Evolutionary conservation across 106 monocot species (phyloP).

Genomic region (Phalaenopsis aphrodite): DNA sequence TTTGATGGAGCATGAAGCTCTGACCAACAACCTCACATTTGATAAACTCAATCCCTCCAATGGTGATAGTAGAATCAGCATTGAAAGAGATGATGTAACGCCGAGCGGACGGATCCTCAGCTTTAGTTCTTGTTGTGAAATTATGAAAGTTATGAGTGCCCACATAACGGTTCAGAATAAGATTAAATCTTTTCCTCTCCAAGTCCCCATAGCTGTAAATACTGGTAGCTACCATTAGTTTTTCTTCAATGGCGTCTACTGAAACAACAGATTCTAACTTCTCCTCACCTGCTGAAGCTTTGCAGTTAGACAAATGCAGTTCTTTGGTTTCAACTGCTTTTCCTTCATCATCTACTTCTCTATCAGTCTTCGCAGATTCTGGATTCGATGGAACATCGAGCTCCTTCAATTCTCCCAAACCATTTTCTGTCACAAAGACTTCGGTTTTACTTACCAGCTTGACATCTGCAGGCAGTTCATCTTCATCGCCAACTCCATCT

Average conservation of each 20-base stretch:
- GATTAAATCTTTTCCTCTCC: conserved; percentile 66
- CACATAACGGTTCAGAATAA: conserved; percentile 58
- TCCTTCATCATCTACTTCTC: background rate
- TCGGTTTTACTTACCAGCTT: background rate
- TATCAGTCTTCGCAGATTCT: background rate
- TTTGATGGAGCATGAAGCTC: conserved; percentile 99
- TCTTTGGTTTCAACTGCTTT: conserved; percentile 5
- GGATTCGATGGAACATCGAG: background rate
- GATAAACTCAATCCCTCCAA: conserved; percentile 76
- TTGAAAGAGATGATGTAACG: conserved; percentile 78
- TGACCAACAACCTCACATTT: conserved; percentile 89
- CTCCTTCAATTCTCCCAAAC: background rate
- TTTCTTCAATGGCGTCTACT: conserved; percentile 13
- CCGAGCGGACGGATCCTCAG: conserved; percentile 82
- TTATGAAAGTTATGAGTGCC: conserved; percentile 97
- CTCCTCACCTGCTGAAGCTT: background rate
- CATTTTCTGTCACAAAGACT: background rate
- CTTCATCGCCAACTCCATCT: too few relatives aligned
- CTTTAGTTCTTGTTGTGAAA: conserved; percentile 88
- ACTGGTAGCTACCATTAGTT: background rate
- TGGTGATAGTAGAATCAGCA: conserved; percentile 42
- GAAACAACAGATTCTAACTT: background rate
- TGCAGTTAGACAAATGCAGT: background rate
- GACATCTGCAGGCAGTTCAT: background rate
- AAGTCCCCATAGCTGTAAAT: conserved; percentile 54